Conservation (phyloP, 495 filamentous ascomycete genomes). For the Geoglossum glabrum region DNA sequence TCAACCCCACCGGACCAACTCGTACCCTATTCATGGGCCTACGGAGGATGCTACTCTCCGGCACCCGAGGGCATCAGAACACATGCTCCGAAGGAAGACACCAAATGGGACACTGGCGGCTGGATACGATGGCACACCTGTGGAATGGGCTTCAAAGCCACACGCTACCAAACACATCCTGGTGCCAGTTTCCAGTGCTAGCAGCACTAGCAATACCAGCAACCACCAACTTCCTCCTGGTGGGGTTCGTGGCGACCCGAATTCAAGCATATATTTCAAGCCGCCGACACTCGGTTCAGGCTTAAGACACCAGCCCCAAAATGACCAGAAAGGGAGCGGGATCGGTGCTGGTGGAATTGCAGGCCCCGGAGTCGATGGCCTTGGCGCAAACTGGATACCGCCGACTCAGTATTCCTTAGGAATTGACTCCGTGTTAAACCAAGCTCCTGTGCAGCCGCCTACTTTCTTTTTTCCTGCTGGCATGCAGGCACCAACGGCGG, state of each 20-base stretch:
- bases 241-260: neutral
- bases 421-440: slow-evolving; percentile 23
- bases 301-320: neutral
- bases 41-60: neutral
- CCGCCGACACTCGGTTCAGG: neutral
- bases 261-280: neutral
- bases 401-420: neutral
- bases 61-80: slow-evolving; percentile 25
- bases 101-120: slow-evolving; percentile 83
- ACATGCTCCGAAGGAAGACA: slow-evolving; percentile 80
- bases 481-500: slow-evolving; percentile 40
- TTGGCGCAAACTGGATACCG: neutral
- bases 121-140: slow-evolving; percentile 76
- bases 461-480: slow-evolving; percentile 17
- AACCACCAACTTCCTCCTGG: neutral
- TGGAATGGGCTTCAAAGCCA: slow-evolving; percentile 55
- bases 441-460: slow-evolving; percentile 14
- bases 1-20: neutral
- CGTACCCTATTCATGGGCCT: neutral
- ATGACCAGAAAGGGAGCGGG: neutral
- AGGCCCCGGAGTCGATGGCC: neutral
- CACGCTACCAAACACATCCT: slow-evolving; percentile 77
- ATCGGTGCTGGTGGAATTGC: neutral
- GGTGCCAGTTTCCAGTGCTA: slow-evolving; percentile 28
- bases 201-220: no score